A percentile compares a stretch with the other conserved stretches of the same genome.
Evolutionary conservation across 495 filamentous ascomycete genomes (phyloP).

Genomic region (Neurospora africana): DNA sequence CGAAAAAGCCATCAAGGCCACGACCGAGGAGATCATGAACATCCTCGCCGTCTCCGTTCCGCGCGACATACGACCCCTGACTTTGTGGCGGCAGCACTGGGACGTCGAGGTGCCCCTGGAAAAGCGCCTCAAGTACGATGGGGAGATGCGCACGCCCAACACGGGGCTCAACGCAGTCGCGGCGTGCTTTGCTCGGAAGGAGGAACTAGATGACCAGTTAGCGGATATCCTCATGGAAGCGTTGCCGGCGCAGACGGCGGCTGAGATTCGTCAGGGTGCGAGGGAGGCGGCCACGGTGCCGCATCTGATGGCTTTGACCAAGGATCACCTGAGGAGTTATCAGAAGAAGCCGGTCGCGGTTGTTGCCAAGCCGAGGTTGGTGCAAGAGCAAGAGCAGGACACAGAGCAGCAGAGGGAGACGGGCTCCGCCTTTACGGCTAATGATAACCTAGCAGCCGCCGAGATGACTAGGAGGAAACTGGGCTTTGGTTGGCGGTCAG

Average conservation of each 20-base stretch:
- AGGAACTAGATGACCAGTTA: not conserved
- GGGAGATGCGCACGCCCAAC: not conserved
- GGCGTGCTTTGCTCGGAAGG: not conserved
- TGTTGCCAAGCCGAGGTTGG: not conserved
- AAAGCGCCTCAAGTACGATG: not conserved
- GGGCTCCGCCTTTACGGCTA: not conserved
- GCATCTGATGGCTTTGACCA: not conserved
- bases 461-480: not conserved
- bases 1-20: not conserved
- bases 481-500: not conserved
- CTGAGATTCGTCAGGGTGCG: not conserved
- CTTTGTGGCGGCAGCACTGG: not conserved
- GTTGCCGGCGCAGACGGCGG: not conserved
- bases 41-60: not conserved
- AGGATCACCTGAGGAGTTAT: not conserved
- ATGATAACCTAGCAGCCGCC: not conserved
- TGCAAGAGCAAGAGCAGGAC: not conserved
- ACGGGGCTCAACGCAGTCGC: not conserved
- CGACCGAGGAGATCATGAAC: not conserved
- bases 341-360: not conserved
- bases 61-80: not conserved
- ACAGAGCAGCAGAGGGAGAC: not conserved
- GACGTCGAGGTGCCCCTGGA: not conserved
- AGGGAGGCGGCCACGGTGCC: not conserved
- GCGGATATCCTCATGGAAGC: not conserved